phyloP scores from a whole-genome alignment of 2,329 filamentous ascomycete genomes.

The Epichloe elymi region DNA sequence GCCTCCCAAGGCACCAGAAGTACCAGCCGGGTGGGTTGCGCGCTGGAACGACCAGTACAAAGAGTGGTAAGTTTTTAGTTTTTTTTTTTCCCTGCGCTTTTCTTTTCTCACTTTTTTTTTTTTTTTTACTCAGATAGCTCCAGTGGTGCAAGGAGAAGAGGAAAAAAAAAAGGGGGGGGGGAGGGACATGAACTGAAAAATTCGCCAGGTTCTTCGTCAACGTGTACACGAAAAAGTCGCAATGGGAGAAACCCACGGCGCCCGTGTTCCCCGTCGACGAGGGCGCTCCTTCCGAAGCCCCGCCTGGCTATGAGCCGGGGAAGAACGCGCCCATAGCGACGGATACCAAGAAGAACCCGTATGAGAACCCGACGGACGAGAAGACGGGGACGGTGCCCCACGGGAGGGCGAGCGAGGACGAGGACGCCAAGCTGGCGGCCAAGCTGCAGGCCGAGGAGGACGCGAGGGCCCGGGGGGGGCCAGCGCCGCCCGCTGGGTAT shows the following conservation, averaged over 20 bases:
- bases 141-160: not conserved
- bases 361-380: slow-evolving; percentile 27
- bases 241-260: slow-evolving; percentile 74
- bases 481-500: slow-evolving; percentile 21
- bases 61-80: slow-evolving; percentile 46
- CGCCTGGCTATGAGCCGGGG: slow-evolving; percentile 50
- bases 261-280: slow-evolving; percentile 43
- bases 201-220: slow-evolving; percentile 74
- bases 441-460: slow-evolving; percentile 77
- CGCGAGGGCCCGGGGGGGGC: slow-evolving; percentile 34
- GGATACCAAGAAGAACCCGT: slow-evolving; percentile 61
- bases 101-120: slow-evolving; percentile 4
- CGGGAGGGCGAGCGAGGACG: slow-evolving; percentile 27
- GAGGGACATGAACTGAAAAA: not conserved
- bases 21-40: slow-evolving; percentile 59
- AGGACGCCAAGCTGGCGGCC: slow-evolving; percentile 63
- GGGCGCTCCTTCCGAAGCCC: slow-evolving; percentile 42
- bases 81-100: not conserved
- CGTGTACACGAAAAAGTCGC: slow-evolving; percentile 72
- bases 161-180: no score
- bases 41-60: slow-evolving; percentile 81
- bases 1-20: slow-evolving; percentile 50
- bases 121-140: not conserved
- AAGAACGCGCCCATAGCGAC: slow-evolving; percentile 21
- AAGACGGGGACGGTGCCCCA: slow-evolving; percentile 12